Conservation (phyloP, 106 monocot genomes). For the Acorus gramineus region DNA sequence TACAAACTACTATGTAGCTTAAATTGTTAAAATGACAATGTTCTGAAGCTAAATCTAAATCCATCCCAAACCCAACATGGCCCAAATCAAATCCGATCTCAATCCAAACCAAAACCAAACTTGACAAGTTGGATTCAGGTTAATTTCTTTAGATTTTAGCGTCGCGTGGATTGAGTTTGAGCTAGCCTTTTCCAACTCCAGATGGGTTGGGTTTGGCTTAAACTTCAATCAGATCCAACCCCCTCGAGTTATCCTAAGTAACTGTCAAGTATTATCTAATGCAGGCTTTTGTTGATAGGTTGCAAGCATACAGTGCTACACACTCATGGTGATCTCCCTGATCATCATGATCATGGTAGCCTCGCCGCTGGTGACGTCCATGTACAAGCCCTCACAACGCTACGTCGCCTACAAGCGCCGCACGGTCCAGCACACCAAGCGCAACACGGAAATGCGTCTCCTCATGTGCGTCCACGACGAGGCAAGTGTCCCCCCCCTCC, state of each 20-base stretch:
- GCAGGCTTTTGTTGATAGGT: conserved; percentile 10
- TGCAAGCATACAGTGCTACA: conserved; percentile 13
- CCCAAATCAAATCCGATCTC: no score
- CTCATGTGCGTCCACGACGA: conserved; percentile 41
- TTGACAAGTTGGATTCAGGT: no score
- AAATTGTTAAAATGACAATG: no score
- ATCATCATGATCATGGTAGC: conserved; percentile 14
- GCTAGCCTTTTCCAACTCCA: no score
- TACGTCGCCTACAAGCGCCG: conserved; percentile 19
- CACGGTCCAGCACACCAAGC: conserved; percentile 31
- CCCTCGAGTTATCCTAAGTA: conserved; percentile 8
- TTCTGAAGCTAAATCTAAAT: no score
- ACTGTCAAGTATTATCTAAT: background rate
- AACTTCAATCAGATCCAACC: no score
- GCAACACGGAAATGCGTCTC: conserved; percentile 32
- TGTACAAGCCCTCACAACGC: conserved; percentile 40
- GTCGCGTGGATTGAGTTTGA: no score
- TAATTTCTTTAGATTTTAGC: no score
- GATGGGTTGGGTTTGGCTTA: no score
- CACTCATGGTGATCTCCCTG: conserved; percentile 17
- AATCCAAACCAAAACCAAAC: no score
- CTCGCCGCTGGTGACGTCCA: conserved; percentile 28
- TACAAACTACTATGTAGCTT: no score
- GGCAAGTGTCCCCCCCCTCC: conserved; percentile 32
- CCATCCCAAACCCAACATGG: no score